Evolutionary conservation across 805 yeast genomes (phyloP).

Genomic region (Starmera pachycereana): DNA sequence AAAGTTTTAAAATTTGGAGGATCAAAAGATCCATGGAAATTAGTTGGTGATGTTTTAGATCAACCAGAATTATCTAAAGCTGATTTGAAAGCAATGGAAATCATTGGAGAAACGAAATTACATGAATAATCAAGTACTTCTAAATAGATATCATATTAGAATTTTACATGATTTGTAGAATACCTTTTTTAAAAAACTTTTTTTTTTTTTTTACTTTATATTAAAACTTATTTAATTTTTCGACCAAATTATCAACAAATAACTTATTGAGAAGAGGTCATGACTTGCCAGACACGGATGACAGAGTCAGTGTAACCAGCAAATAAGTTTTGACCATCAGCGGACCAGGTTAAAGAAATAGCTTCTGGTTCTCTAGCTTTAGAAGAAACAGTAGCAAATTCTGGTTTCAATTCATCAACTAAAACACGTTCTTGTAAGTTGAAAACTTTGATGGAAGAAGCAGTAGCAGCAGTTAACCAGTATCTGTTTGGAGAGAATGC

Average conservation of each 20-base stretch:
- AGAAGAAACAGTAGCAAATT: conserved; percentile 72
- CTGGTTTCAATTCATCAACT: conserved; percentile 97
- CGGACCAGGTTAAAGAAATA: conserved; percentile 98
- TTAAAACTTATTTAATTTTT: background rate
- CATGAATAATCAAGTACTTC: background rate
- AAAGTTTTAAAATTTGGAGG: conserved; percentile 91
- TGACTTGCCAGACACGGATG: conserved; percentile 99
- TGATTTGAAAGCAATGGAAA: conserved; percentile 59
- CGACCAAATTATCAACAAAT: background rate
- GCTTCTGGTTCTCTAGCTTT: conserved; percentile 97
- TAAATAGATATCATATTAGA: background rate
- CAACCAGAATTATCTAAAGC: conserved; percentile 52
- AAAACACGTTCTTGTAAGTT: conserved; percentile 90
- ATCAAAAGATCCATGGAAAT: conserved; percentile 76
- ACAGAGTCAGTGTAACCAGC: conserved; percentile 99
- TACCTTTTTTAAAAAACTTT: too few species aligned
- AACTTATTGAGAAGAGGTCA: conserved; percentile 44
- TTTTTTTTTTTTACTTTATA: background rate
- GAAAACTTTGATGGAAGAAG: conserved; percentile 96
- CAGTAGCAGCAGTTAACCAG: conserved; percentile 99
- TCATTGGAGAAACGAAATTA: conserved; percentile 27
- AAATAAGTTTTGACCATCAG: conserved; percentile 98
- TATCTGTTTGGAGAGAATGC: conserved; percentile 99
- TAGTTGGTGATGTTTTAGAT: conserved; percentile 72
- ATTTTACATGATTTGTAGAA: background rate